Evolutionary conservation across 805 yeast genomes (phyloP).

Genomic region (Yarrowia hollandica): DNA sequence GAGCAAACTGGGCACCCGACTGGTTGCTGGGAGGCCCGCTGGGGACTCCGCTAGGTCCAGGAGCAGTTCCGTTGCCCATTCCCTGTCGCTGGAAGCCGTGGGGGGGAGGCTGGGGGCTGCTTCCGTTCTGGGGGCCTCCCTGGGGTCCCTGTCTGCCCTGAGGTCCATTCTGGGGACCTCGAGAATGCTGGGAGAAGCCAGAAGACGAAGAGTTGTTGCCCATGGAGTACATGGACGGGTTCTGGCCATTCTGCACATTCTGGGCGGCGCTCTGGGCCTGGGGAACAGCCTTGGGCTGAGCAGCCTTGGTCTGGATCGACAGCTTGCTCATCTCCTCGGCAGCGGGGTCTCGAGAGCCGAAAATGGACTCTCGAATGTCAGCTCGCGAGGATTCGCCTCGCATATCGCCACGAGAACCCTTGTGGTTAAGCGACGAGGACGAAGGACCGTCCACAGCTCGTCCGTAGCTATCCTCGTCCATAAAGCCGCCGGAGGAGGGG

Average conservation of each 20-base stretch:
- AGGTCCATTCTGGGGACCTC: neutral
- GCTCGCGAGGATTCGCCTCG: conserved; percentile 30
- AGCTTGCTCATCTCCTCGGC: conserved; percentile 30
- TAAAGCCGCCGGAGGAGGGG: conserved; percentile 17
- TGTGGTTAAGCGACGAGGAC: conserved; percentile 15
- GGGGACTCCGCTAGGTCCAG: no score
- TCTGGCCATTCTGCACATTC: conserved; percentile 19
- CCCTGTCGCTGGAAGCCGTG: conserved; percentile 22
- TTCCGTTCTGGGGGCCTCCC: neutral
- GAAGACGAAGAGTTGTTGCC: conserved; percentile 21
- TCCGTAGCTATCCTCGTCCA: conserved; percentile 18
- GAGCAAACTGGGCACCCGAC: conserved; percentile 2
- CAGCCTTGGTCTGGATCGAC: conserved; percentile 7
- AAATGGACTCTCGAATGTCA: conserved; percentile 37
- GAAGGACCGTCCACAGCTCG: conserved; percentile 14
- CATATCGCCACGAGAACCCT: conserved; percentile 36
- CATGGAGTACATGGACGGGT: neutral
- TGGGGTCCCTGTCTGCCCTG: neutral
- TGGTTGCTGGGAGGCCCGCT: no score
- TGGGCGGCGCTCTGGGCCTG: neutral
- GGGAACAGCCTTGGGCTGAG: conserved; percentile 10
- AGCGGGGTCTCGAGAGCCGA: conserved; percentile 34
- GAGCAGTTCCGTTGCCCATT: conserved; percentile 11
- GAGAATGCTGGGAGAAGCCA: conserved; percentile 10
- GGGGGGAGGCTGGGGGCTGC: conserved; percentile 16